Percentiles rank a stretch among this genome's conserved stretches.
phyloP scores from a whole-genome alignment of 148 eudicot genomes.

The Beta vulgaris region DNA sequence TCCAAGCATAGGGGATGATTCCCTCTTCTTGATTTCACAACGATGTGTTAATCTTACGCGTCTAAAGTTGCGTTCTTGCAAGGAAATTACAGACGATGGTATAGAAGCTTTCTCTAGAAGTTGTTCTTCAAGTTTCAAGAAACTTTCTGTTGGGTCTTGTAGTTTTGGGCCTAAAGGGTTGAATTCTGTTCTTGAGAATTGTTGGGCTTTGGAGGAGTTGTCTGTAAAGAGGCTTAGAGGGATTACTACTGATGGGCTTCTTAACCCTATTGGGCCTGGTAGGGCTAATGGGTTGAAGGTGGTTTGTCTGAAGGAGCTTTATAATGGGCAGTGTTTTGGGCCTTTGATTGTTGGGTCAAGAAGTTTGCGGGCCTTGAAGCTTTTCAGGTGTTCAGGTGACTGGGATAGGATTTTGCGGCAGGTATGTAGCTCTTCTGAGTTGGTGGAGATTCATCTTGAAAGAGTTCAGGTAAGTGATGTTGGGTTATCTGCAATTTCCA shows the following conservation, averaged over 20 bases:
- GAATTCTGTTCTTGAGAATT: constrained; percentile 41
- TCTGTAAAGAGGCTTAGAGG: constrained; percentile 45
- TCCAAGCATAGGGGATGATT: constrained; percentile 35
- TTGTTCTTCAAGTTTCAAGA: constrained; percentile 34
- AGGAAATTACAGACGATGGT: constrained; percentile 37
- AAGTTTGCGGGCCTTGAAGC: constrained; percentile 46
- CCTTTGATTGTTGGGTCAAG: constrained; percentile 53
- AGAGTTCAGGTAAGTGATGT: constrained; percentile 64
- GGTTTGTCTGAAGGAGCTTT: constrained; percentile 59
- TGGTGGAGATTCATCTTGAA: constrained; percentile 65
- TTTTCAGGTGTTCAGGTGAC: constrained; percentile 58
- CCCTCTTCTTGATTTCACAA: constrained; percentile 33
- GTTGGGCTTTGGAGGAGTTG: constrained; percentile 39
- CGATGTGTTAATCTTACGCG: constrained; percentile 44
- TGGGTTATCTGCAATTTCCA: constrained; percentile 50
- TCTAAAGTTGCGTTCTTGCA: constrained; percentile 43
- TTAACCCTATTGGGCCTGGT: constrained; percentile 42
- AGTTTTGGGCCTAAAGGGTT: constrained; percentile 46
- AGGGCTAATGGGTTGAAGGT: constrained; percentile 41
- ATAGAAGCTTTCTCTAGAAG: constrained; percentile 37
- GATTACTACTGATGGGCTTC: constrained; percentile 23
- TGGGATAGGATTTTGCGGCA: constrained; percentile 59
- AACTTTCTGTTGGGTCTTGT: constrained; percentile 47
- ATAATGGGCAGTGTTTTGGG: constrained; percentile 59
- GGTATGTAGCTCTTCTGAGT: constrained; percentile 29